Percentiles rank a stretch among this genome's conserved stretches.
Conservation (phyloP, 2,329 filamentous ascomycete genomes). For the Neopestalotiopsis rosae region DNA sequence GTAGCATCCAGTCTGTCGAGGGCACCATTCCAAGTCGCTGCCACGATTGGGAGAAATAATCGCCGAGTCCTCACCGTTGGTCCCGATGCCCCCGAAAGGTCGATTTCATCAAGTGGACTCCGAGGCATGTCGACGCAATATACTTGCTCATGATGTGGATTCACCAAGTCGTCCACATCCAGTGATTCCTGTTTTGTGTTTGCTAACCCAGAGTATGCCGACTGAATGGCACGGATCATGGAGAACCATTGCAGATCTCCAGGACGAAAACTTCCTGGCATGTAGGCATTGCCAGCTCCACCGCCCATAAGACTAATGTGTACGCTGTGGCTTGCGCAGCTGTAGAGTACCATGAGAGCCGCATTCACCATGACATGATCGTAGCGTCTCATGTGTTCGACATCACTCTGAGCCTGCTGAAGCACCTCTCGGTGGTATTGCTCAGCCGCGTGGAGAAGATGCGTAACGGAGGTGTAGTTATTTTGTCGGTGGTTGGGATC, state of each 20-base stretch:
- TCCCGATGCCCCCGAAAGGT: neutral
- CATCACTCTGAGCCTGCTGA: neutral
- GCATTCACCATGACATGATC: slow-evolving; percentile 10
- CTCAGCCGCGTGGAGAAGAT: neutral
- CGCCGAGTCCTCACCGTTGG: neutral
- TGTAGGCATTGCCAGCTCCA: neutral
- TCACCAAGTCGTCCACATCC: neutral
- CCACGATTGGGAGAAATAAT: slow-evolving; percentile 5
- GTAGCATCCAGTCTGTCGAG: neutral
- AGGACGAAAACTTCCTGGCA: neutral
- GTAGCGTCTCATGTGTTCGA: neutral
- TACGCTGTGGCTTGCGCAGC: slow-evolving; percentile 2
- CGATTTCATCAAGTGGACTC: neutral
- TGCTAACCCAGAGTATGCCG: neutral
- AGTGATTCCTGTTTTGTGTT: neutral
- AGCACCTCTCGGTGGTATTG: slow-evolving; percentile 1
- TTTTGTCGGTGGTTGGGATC: neutral
- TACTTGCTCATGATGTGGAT: neutral
- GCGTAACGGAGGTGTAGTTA: neutral
- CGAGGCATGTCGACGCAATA: too few species aligned
- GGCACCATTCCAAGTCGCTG: neutral
- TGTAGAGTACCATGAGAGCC: neutral
- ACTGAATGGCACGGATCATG: neutral
- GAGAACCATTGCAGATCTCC: neutral
- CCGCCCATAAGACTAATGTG: neutral